These are phyloP conservation scores for Exophiala mesophila DNA, from an alignment of 2,329 filamentous ascomycete species.

Conservation along the genomic window DNA sequence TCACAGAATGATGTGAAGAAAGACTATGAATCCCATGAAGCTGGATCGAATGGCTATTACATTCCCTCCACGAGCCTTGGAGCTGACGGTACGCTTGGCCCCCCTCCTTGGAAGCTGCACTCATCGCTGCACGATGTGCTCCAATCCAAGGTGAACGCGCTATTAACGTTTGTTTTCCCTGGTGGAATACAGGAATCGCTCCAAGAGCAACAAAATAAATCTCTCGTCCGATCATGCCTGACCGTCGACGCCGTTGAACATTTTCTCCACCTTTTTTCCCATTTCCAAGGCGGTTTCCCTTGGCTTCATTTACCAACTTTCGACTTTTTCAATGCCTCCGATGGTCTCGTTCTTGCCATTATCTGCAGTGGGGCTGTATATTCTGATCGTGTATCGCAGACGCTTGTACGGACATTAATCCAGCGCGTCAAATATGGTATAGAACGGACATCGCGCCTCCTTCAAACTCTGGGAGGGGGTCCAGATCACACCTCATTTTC, in stretches of 20 bases:
- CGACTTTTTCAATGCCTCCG: conserved; percentile 60
- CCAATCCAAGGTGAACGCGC: conserved; percentile 41
- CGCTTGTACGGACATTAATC: conserved; percentile 64
- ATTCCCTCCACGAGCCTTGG: conserved; percentile 43
- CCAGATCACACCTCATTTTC: conserved; percentile 38
- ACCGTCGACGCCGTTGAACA: conserved; percentile 64
- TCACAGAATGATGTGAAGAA: conserved; percentile 56
- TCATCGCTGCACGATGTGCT: conserved; percentile 49
- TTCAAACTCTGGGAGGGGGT: conserved; percentile 21
- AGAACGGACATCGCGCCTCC: conserved; percentile 27
- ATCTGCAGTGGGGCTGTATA: conserved; percentile 72
- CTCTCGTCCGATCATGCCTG: conserved; percentile 49
- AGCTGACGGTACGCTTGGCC: conserved; percentile 43
- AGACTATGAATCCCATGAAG: conserved; percentile 47
- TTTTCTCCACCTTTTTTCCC: conserved; percentile 65
- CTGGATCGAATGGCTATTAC: conserved; percentile 45
- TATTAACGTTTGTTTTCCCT: conserved; percentile 54
- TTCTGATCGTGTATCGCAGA: conserved; percentile 56
- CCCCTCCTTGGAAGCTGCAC: conserved; percentile 42
- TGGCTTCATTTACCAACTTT: conserved; percentile 69
- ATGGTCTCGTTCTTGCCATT: conserved; percentile 64
- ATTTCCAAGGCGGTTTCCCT: conserved; percentile 70
- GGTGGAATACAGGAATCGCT: conserved; percentile 54
- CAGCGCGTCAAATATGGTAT: conserved; percentile 52
- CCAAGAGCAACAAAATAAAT: conserved; percentile 51